These are phyloP conservation scores for Myxozyma monticola DNA, from an alignment of 805 yeast species.

Conservation along the genomic window DNA sequence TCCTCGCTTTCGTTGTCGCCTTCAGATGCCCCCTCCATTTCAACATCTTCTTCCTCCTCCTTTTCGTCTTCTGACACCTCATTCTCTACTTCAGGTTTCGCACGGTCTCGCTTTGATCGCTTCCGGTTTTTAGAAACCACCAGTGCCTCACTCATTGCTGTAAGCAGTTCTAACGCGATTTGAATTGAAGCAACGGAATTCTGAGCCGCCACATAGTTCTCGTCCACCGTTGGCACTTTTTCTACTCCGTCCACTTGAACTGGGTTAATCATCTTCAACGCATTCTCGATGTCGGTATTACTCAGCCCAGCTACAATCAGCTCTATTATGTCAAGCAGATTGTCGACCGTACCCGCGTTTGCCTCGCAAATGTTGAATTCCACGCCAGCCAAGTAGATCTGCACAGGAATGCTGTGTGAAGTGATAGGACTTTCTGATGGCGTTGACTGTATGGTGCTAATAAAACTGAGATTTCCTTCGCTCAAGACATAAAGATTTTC, in stretches of 20 bases:
- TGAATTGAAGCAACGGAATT: conserved; percentile 64
- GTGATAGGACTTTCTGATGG: background rate
- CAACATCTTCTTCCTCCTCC: conserved; percentile 25
- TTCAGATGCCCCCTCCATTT: conserved; percentile 21
- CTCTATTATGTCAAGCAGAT: too few species aligned
- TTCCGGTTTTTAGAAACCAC: conserved; percentile 36
- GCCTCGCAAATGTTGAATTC: conserved; percentile 21
- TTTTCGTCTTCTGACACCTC: conserved; percentile 7
- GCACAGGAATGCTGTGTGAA: conserved; percentile 7
- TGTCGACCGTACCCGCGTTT: too few species aligned
- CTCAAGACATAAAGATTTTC: conserved; percentile 38
- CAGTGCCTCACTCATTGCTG: conserved; percentile 66
- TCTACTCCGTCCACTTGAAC: conserved; percentile 2
- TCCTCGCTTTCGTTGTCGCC: conserved; percentile 19
- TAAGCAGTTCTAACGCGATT: conserved; percentile 68
- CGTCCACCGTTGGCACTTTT: conserved; percentile 4
- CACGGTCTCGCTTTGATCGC: background rate
- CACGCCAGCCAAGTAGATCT: conserved; percentile 22
- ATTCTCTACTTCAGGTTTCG: background rate
- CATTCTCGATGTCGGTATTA: background rate
- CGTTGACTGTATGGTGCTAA: conserved; percentile 14
- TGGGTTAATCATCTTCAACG: background rate
- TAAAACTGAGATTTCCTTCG: conserved; percentile 34
- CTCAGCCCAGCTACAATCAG: too few species aligned
- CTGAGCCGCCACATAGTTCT: conserved; percentile 41